Evolutionary conservation across 768 basidiomycete species (phyloP).

Genomic region (Russula sp.): DNA sequence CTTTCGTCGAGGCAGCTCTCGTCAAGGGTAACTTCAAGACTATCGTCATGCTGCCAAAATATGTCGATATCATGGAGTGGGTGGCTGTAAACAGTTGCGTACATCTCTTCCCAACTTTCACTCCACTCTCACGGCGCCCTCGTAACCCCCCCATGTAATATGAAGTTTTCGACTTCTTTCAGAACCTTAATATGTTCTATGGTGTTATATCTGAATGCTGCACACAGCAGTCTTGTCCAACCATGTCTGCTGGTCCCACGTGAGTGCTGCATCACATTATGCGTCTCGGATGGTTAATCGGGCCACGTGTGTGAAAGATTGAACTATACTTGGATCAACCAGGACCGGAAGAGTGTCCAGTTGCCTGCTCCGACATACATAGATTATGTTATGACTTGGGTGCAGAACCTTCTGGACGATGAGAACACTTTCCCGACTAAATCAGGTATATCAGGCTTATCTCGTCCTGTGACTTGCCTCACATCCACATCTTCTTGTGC

Average conservation of each 20-base stretch:
- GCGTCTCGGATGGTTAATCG: background rate
- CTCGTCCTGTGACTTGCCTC: background rate
- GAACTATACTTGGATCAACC: conserved; percentile 93
- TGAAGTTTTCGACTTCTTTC: conserved; percentile 94
- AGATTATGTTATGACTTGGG: conserved; percentile 96
- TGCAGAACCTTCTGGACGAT: conserved; percentile 92
- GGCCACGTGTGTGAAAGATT: conserved; percentile 42
- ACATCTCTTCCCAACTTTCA: conserved; percentile 29
- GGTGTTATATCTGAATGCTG: conserved; percentile 91
- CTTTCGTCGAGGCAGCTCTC: conserved; percentile 90
- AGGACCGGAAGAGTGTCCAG: conserved; percentile 80
- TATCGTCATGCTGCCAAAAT: conserved; percentile 93
- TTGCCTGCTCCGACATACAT: conserved; percentile 94
- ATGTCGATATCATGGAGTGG: conserved; percentile 95
- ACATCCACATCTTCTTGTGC: background rate
- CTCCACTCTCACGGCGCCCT: background rate
- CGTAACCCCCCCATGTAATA: background rate
- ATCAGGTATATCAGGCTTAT: conserved; percentile 52
- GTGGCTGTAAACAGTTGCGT: conserved; percentile 82
- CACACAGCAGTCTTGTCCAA: conserved; percentile 82
- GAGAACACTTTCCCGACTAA: conserved; percentile 94
- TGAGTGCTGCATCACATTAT: conserved; percentile 36
- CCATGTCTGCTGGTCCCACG: conserved; percentile 87
- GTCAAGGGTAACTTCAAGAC: conserved; percentile 99
- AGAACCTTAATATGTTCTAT: conserved; percentile 95